Evolutionary conservation across 257 asterid species (phyloP).

Genomic region (Nicotiana obtusifolia): DNA sequence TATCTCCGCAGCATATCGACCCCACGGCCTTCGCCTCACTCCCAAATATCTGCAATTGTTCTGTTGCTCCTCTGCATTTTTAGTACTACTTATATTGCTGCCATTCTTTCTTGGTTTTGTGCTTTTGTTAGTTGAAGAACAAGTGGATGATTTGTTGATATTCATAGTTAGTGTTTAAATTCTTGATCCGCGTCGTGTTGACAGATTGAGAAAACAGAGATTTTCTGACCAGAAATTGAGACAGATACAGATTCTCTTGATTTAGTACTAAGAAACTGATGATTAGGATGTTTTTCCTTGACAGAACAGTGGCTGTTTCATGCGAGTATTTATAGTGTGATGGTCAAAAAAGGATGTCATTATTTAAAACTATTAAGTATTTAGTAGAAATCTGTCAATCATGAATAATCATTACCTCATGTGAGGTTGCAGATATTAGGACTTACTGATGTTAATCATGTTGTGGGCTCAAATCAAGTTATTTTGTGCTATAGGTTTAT

Average conservation of each 20-base stretch:
- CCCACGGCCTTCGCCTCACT: slow-evolving; percentile 85
- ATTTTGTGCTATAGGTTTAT: neutral
- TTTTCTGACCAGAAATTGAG: neutral
- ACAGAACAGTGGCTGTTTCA: neutral
- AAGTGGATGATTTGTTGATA: neutral
- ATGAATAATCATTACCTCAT: neutral
- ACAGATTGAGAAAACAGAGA: neutral
- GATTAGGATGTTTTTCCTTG: neutral
- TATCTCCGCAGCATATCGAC: slow-evolving; percentile 83
- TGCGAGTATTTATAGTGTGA: neutral
- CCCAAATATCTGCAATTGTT: slow-evolving; percentile 48
- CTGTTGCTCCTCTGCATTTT: slow-evolving; percentile 17
- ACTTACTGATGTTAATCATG: slow-evolving; percentile 1
- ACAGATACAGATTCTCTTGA: neutral
- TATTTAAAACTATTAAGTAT: neutral
- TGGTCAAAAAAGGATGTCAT: neutral
- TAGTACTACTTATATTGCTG: neutral
- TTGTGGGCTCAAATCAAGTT: neutral
- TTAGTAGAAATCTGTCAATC: neutral
- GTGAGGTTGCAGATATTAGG: neutral
- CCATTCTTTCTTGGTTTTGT: slow-evolving; percentile 6
- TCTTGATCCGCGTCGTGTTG: neutral
- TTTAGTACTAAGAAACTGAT: too few species aligned
- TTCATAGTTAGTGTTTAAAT: neutral
- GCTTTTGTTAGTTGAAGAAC: neutral